phyloP scores from a whole-genome alignment of 2,329 filamentous ascomycete genomes.

The Septoria petroselini region DNA sequence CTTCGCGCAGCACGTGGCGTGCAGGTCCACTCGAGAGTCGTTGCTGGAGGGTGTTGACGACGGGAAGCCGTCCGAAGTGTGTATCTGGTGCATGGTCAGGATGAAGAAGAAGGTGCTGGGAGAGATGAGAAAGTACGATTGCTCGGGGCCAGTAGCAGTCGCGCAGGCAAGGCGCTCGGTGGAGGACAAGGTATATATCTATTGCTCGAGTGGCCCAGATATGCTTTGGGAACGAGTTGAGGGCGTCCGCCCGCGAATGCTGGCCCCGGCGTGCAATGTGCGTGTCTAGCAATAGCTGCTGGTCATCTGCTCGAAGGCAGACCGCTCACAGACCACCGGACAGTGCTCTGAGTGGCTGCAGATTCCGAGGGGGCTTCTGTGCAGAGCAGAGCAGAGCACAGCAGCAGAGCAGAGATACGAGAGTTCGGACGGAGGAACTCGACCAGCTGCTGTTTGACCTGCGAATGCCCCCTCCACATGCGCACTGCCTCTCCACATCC shows the following conservation, averaged over 20 bases:
- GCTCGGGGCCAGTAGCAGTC: constrained; percentile 4
- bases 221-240: too few species aligned
- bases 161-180: constrained; percentile 3
- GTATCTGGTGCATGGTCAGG: constrained; percentile 31
- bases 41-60: constrained; percentile 19
- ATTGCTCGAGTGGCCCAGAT: constrained; percentile 1
- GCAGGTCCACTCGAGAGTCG: constrained; percentile 18
- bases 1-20: constrained; percentile 15
- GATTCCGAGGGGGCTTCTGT: constrained; percentile 4
- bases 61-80: constrained; percentile 20
- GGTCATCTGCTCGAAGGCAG: constrained; percentile 2
- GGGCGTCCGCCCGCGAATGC: neutral
- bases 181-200: constrained; percentile 12
- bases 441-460: neutral
- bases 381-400: neutral
- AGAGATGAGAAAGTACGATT: constrained; percentile 15
- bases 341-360: constrained; percentile 10
- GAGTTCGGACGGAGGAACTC: constrained; percentile 10
- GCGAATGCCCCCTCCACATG: constrained; percentile 12
- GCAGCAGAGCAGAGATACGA: constrained; percentile 5
- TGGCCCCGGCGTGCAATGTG: constrained; percentile 1
- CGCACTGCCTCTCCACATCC: constrained; percentile 15
- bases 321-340: neutral
- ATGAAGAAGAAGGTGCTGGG: constrained; percentile 1
- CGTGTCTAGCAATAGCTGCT: constrained; percentile 1